Percentiles rank a stretch among this genome's conserved stretches.
Evolutionary conservation across 2,329 filamentous ascomycete species (phyloP).

Genomic region (Colletotrichum spinosum): DNA sequence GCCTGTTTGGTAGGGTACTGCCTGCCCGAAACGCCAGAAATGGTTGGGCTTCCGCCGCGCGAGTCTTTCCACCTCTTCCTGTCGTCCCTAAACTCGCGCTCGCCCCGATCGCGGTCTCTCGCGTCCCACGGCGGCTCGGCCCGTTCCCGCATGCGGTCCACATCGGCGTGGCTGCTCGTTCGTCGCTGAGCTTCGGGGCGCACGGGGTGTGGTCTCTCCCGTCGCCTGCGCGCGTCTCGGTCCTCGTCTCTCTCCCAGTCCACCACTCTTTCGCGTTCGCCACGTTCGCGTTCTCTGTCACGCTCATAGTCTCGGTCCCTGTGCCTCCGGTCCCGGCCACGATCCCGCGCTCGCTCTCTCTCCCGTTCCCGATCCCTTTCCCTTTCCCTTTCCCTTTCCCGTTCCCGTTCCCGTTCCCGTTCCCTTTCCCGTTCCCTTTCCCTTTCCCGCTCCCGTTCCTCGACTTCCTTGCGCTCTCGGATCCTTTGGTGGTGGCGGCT

Average conservation of each 20-base stretch:
- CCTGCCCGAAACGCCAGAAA: conserved; percentile 37
- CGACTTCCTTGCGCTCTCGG: conserved; percentile 36
- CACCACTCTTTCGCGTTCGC: conserved; percentile 47
- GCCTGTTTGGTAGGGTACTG: conserved; percentile 37
- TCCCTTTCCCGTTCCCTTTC: conserved; percentile 52
- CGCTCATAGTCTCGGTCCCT: conserved; percentile 46
- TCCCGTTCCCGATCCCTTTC: conserved; percentile 43
- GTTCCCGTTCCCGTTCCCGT: conserved; percentile 48
- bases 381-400: conserved; percentile 38
- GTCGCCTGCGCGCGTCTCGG: conserved; percentile 44
- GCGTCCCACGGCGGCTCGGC: conserved; percentile 30
- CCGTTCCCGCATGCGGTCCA: conserved; percentile 49
- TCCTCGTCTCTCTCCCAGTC: conserved; percentile 48
- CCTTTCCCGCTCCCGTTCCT: conserved; percentile 46
- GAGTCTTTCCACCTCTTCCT: conserved; percentile 37
- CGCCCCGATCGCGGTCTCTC: conserved; percentile 6
- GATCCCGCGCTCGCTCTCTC: conserved; percentile 46
- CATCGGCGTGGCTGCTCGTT: conserved; percentile 63
- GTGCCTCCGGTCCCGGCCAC: conserved; percentile 38
- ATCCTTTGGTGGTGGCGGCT: conserved; percentile 38
- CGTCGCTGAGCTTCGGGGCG: conserved; percentile 56
- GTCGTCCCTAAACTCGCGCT: conserved; percentile 37
- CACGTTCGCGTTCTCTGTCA: conserved; percentile 47
- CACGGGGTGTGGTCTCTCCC: conserved; percentile 49
- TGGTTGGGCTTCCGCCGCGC: conserved; percentile 27